Evolutionary conservation across 495 filamentous ascomycete genomes (phyloP).

Genomic region (Massariosphaeria phaeospora): DNA sequence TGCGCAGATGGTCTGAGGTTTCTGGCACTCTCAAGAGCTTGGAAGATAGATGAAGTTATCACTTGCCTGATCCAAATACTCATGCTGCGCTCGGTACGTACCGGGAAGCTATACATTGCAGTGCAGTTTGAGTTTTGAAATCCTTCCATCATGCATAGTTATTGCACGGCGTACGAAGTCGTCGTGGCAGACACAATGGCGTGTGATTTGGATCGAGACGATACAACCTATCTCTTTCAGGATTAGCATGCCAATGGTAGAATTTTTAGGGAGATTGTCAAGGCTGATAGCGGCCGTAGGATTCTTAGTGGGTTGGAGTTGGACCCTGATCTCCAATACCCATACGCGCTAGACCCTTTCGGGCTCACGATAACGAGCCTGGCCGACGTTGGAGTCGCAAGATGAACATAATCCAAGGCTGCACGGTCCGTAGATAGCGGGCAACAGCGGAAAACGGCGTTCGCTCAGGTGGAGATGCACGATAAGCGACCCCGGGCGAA

Average conservation of each 20-base stretch:
- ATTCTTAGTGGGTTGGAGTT: background rate
- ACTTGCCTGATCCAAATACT: background rate
- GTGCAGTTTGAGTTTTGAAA: background rate
- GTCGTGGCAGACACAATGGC: background rate
- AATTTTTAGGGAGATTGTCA: background rate
- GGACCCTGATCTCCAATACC: background rate
- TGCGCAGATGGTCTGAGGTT: no score
- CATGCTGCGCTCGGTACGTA: background rate
- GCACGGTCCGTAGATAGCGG: no score
- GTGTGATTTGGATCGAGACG: background rate
- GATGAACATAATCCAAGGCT: background rate
- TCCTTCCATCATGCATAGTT: background rate
- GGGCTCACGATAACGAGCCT: background rate
- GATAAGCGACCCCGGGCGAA: background rate
- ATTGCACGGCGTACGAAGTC: background rate
- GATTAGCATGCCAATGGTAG: background rate
- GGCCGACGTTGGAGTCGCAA: background rate
- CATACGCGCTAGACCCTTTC: background rate
- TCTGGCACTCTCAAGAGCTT: no score
- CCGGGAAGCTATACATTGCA: background rate
- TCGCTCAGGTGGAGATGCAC: no score
- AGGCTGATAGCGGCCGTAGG: background rate
- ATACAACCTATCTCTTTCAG: background rate
- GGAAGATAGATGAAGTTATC: no score
- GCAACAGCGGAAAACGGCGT: no score